Base-by-base conservation (phyloP, 352 stramenopile genomes). In the Globisporangium megalacanthum region DNA sequence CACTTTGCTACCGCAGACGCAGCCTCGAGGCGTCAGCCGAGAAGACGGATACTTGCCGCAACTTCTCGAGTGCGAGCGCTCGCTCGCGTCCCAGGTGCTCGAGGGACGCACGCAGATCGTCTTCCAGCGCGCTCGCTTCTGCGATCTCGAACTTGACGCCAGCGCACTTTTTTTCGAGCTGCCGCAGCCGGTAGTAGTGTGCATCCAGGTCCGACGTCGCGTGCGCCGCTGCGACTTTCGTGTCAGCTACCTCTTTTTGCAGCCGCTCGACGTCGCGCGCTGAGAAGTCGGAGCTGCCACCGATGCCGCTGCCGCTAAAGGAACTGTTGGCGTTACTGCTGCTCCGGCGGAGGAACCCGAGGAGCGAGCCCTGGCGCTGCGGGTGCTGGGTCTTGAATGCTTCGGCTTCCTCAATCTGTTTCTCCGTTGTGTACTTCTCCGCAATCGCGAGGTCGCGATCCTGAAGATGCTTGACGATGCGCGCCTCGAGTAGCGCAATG, bases 401-500 rank as follows among this genome's bases (percentile, higher is more conserved):
- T 52, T 87, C 77, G 9, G 76, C 67, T 22, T 90, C 77, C 41
- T 68, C 64, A 49, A 88, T 87, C 54, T 87, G 69, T 58, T 83
- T 75, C 53, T 88, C 68, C 1, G 72, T 86, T 8, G 77, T 87
- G 58, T 88, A 90, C 29, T 74, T 83, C 49, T 90, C 76, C 6
- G 76, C 76, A 31, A 90, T 90, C 31, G 76, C 77, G 39, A 87
- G 56, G 52, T 88, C 80, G 22, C 80, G 76, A 51, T 90, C 77
- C 50, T 88, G 76, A 31, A 90, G 46, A n/a, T 85, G 72, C 56
- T 90, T 88, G 51, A 80, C 76, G 48, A 90, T 87, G 13, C 78
- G 72, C n/a, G 78, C 69, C 53, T 90, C 80, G 10, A 88, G 66
- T 20, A 90, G 66, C 13, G 70, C 65, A 51, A 90, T 86, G 15